Percentiles rank a stretch among this genome's conserved stretches.
Evolutionary conservation across 2,329 filamentous ascomycete genomes (phyloP).

Genomic region (Fusarium tanahbumbuense): DNA sequence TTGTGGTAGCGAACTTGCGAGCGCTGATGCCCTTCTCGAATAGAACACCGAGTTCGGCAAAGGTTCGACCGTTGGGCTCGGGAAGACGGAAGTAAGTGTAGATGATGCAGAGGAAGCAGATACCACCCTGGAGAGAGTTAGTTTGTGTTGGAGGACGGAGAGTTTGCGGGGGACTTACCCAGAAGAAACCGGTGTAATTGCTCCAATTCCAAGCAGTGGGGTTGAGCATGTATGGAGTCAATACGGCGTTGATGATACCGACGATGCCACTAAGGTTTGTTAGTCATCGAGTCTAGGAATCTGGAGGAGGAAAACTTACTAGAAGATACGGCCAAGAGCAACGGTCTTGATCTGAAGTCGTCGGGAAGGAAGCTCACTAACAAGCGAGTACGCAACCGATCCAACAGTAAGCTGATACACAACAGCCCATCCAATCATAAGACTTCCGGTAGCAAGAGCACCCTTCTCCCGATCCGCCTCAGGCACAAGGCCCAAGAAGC

Average conservation of each 20-base stretch:
- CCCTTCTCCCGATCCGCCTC: slow-evolving; percentile 67
- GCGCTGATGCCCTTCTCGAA: slow-evolving; percentile 80
- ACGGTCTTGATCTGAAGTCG: slow-evolving; percentile 92
- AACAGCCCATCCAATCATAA: slow-evolving; percentile 86
- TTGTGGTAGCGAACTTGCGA: slow-evolving; percentile 75
- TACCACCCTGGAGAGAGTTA: slow-evolving; percentile 56
- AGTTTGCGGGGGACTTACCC: slow-evolving; percentile 58
- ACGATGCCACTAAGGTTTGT: slow-evolving; percentile 72
- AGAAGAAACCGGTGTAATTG: slow-evolving; percentile 90
- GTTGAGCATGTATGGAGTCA: slow-evolving; percentile 95
- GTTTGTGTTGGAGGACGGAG: neutral
- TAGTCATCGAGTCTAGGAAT: neutral
- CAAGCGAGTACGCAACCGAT: slow-evolving; percentile 89
- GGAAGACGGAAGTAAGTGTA: slow-evolving; percentile 73
- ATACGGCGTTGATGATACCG: slow-evolving; percentile 80
- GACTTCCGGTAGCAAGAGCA: slow-evolving; percentile 80
- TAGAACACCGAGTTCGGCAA: slow-evolving; percentile 86
- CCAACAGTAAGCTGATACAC: slow-evolving; percentile 89
- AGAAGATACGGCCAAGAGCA: slow-evolving; percentile 82
- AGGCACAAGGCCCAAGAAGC: slow-evolving; percentile 82
- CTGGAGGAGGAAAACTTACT: slow-evolving; percentile 56
- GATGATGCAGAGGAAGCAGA: slow-evolving; percentile 82
- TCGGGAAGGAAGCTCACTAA: slow-evolving; percentile 84
- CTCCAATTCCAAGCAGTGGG: slow-evolving; percentile 87
- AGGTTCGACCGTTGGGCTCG: slow-evolving; percentile 82